Percentiles rank a stretch among this genome's conserved stretches.
Evolutionary conservation across 2,329 filamentous ascomycete genomes (phyloP).

Genomic region (Penicillium sp.): DNA sequence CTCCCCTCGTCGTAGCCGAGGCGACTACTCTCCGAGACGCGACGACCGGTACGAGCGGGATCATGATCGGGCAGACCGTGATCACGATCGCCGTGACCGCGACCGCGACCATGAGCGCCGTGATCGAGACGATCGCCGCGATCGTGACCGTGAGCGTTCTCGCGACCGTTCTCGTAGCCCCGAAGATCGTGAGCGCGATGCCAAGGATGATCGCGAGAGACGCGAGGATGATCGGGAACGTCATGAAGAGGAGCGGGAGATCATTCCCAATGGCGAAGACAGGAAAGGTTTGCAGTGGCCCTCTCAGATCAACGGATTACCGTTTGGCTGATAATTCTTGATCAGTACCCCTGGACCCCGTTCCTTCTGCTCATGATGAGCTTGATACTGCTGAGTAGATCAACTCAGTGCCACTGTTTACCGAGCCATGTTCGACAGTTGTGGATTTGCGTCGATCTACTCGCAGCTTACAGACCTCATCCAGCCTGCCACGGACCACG

Average conservation of each 20-base stretch:
- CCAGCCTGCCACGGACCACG: neutral
- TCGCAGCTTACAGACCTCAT: neutral
- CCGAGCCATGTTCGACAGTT: conserved; percentile 1
- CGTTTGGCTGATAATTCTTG: conserved; percentile 18
- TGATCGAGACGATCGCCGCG: conserved; percentile 54
- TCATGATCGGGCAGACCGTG: conserved; percentile 69
- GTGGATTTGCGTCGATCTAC: neutral
- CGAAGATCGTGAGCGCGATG: conserved; percentile 26
- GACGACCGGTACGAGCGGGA: conserved; percentile 82
- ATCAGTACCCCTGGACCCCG: conserved; percentile 66
- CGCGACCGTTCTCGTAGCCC: conserved; percentile 28
- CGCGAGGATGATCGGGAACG: conserved; percentile 60
- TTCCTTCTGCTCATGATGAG: conserved; percentile 85
- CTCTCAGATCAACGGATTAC: neutral
- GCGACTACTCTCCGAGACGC: conserved; percentile 82
- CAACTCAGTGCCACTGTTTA: conserved; percentile 19
- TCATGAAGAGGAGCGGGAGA: conserved; percentile 69
- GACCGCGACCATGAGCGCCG: conserved; percentile 48
- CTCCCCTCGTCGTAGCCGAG: conserved; percentile 59
- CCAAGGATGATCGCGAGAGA: conserved; percentile 27
- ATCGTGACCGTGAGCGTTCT: conserved; percentile 45
- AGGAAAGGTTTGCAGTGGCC: conserved; percentile 70
- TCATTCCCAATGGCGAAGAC: conserved; percentile 80
- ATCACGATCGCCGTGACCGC: conserved; percentile 63
- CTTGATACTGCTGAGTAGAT: conserved; percentile 86